Conservation (phyloP, 352 stramenopile species). For the Phytophthora pluvialis region DNA sequence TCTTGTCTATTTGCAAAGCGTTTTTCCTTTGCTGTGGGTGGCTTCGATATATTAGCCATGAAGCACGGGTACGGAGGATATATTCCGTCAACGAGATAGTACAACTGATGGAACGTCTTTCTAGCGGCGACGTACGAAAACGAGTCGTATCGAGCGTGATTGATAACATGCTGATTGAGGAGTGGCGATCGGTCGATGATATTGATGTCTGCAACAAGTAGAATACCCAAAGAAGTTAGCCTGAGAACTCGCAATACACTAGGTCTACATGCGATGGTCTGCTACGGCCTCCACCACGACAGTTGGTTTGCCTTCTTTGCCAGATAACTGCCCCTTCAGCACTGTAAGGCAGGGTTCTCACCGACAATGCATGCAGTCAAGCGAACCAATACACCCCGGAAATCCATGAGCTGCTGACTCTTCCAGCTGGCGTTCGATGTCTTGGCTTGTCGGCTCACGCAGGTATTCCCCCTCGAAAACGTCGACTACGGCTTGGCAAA, state of each 20-base stretch:
- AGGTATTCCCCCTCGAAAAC: not conserved
- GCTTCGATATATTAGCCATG: not conserved
- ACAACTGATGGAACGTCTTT: not conserved
- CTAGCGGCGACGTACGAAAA: not conserved
- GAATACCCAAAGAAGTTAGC: not conserved
- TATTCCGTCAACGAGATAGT: not conserved
- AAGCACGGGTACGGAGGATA: not conserved
- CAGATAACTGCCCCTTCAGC: not conserved
- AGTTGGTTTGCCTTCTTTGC: not conserved
- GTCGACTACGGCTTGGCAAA: not conserved
- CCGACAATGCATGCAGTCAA: not conserved
- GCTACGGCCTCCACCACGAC: not conserved
- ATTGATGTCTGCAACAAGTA: not conserved
- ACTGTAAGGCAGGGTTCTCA: not conserved
- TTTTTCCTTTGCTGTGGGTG: not conserved
- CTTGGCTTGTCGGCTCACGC: not conserved
- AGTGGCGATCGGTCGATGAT: not conserved
- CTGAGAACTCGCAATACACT: not conserved
- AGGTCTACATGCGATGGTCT: not conserved
- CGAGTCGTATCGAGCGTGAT: not conserved
- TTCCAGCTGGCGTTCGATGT: not conserved
- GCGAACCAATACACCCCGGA: not conserved
- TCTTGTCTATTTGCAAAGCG: no score
- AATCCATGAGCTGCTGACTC: not conserved
- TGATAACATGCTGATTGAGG: not conserved